Evolutionary conservation across 2,329 filamentous ascomycete species (phyloP).

Genomic region (Kalaharituber pfeilii): DNA sequence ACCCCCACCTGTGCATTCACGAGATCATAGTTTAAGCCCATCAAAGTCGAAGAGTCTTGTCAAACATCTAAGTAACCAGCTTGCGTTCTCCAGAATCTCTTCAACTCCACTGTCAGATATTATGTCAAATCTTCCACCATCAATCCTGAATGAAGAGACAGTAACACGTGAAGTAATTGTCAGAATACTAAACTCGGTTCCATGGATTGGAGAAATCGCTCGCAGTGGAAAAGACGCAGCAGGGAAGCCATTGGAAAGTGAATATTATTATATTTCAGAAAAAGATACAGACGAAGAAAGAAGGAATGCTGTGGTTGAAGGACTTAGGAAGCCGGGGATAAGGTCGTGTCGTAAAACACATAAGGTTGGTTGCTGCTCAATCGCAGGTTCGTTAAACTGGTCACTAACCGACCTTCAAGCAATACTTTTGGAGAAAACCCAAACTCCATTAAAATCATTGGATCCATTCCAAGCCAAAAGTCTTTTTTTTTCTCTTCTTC

Average conservation of each 20-base stretch:
- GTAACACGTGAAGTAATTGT: constrained; percentile 49
- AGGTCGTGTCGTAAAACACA: constrained; percentile 86
- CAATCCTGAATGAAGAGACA: constrained; percentile 31
- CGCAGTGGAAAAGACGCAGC: constrained; percentile 92
- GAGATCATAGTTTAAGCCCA: constrained; percentile 2
- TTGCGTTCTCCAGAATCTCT: constrained; percentile 83
- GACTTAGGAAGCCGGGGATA: constrained; percentile 73
- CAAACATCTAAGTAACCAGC: constrained; percentile 87
- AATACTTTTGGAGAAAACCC: constrained; percentile 56
- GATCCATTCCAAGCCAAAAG: too few relatives aligned
- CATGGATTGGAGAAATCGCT: constrained; percentile 72
- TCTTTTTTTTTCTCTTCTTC: constrained; percentile 3
- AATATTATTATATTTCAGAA: constrained; percentile 93
- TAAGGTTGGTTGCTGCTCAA: constrained; percentile 48
- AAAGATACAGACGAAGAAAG: constrained; percentile 63
- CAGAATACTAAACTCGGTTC: constrained; percentile 51
- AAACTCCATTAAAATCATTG: constrained; percentile 23
- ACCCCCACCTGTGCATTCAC: background rate
- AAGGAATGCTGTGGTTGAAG: constrained; percentile 65
- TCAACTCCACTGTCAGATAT: constrained; percentile 83
- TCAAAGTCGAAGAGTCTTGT: constrained; percentile 13
- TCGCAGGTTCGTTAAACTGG: constrained; percentile 6
- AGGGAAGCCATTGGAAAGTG: constrained; percentile 80
- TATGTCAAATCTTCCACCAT: constrained; percentile 58
- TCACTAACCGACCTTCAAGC: constrained; percentile 31